phyloP scores from a whole-genome alignment of 2,329 filamentous ascomycete species.

The Neofusicoccum umdonicola region DNA sequence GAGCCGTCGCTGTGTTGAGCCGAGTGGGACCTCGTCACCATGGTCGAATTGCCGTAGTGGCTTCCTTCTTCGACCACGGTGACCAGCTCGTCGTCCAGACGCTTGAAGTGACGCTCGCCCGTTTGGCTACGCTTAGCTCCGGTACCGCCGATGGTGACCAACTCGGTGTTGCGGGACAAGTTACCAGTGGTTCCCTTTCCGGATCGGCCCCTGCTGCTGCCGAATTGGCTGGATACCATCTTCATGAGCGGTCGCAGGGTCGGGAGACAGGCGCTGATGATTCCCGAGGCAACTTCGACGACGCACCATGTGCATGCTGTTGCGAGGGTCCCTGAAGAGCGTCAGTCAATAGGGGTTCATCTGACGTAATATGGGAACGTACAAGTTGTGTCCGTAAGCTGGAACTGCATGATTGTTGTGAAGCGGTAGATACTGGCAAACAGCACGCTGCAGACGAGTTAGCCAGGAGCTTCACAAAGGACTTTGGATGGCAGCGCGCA shows the following conservation, averaged over 20 bases:
- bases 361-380: neutral
- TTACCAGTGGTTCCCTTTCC: neutral
- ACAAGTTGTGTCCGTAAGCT: constrained; percentile 19
- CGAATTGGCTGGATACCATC: constrained; percentile 20
- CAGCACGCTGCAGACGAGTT: constrained; percentile 20
- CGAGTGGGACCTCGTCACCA: neutral
- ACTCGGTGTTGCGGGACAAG: constrained; percentile 2
- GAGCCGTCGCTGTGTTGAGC: neutral
- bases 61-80: neutral
- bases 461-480: neutral
- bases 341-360: neutral
- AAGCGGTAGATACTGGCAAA: constrained; percentile 22
- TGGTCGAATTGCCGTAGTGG: neutral
- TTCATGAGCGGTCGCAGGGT: constrained; percentile 21
- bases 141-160: constrained; percentile 12
- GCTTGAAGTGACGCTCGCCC: constrained; percentile 16
- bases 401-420: constrained; percentile 21
- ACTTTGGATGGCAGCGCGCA: constrained; percentile 21
- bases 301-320: constrained; percentile 22
- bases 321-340: constrained; percentile 14
- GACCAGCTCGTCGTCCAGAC: neutral
- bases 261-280: constrained; percentile 22
- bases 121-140: constrained; percentile 8
- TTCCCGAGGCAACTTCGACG: constrained; percentile 20
- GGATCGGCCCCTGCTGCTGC: neutral